Base-by-base conservation (phyloP, 1,139 yeast species). In the Yarrowia galli region DNA sequence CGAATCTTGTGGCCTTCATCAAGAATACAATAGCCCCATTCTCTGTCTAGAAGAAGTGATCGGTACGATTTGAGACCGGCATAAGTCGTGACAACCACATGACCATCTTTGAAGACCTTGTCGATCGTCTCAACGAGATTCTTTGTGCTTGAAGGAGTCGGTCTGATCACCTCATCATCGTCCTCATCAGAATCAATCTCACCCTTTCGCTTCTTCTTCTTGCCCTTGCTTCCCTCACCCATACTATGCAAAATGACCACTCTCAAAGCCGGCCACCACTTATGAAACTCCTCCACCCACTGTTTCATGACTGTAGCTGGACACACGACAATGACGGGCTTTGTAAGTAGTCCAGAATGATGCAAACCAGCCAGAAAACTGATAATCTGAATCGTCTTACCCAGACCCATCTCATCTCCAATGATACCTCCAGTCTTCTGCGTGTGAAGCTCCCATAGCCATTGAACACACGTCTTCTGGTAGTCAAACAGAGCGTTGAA, bases 381-480 rank as follows among this genome's bases (percentile, higher is more conserved):
- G 51, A 92, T 92, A 10, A 95, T 85, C 76, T 95, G 99, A 68
- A 95, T 89, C 0, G 99, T 95, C 75, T 95, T 95, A 2, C 99
- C 99, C 18, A 95, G 79, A 0, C 99, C 99, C 99, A 95, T 95
- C 77, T 95, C 99, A 78, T 95, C 99, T 40, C 98, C 98, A 63
- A 95, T 84, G 13, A 95, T 95, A 0, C 99, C 99, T 1, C 99
- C 99, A 1, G 95, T 88, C 68, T 87, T 87, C 75, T 93, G 98
- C 22, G 87, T 83, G 74, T 91, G 89, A 22, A 95, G 81, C 74
- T 95, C 99, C 81, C 87, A 86, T 2, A 86, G 79, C 90, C 90
- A 87, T 69, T 86, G 80, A 1, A 81, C 92, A 70, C 98, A 92
- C 0, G 99, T 95, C 74, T 91, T 91, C 74, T 95, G 99, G 75